Conservation (phyloP, 345 rosid species). For the Hirschfeldia incana region DNA sequence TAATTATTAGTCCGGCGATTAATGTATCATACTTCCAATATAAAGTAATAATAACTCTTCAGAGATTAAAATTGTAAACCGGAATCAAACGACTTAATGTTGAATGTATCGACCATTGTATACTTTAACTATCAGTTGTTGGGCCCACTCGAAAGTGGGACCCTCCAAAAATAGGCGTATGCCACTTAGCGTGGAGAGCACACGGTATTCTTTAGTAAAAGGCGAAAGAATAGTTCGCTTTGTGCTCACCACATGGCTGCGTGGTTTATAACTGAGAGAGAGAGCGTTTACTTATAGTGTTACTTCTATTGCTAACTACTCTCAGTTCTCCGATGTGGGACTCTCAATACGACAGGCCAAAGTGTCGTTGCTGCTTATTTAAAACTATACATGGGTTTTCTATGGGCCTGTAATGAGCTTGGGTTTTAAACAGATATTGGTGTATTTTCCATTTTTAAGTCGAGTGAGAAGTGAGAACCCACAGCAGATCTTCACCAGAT, state of each 20-base stretch:
- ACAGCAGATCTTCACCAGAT: background rate
- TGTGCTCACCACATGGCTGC: conserved; percentile 38
- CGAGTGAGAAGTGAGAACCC: background rate
- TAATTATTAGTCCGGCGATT: no score
- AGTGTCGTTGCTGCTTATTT: background rate
- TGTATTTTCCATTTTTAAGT: background rate
- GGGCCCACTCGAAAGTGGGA: background rate
- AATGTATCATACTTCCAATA: no score
- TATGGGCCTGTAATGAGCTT: background rate
- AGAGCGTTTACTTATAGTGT: background rate
- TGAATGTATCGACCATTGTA: no score
- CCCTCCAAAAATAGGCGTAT: conserved; percentile 44
- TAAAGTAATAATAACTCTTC: no score
- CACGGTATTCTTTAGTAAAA: conserved; percentile 45
- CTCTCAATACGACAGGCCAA: background rate
- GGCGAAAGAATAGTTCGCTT: conserved; percentile 43
- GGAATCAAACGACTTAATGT: no score
- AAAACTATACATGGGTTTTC: background rate
- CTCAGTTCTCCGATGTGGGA: conserved; percentile 10
- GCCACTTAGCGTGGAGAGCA: conserved; percentile 34
- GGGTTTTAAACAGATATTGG: background rate
- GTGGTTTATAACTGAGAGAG: background rate
- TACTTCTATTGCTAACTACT: background rate
- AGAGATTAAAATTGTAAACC: no score
- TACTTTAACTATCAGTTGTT: background rate